Base-by-base conservation (phyloP, 768 basidiomycete genomes). In the Amanita exitialis region DNA sequence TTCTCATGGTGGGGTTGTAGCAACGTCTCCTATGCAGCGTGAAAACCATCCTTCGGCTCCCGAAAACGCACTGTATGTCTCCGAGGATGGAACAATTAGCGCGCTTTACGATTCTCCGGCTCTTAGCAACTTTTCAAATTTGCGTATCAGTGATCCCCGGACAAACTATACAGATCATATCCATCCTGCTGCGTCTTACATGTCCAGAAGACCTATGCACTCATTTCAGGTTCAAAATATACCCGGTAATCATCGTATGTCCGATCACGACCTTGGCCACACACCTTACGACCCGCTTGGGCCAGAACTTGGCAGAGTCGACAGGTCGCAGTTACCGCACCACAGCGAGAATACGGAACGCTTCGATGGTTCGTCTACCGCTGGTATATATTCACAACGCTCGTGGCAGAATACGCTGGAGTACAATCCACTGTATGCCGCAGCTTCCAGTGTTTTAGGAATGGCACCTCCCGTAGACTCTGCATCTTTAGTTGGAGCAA, bases 371-470 rank as follows among this genome's bases (percentile, higher is more conserved):
- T 41, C n/a, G n/a, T 28, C 16, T 32, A 6, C 13, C 21, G 2
- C 13, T 43, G 25, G 30, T 16, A 4, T 37, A 30, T 34, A 27
- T 30, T 13, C 48, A 30, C 38, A 50, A 25, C 49, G 49, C 3
- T 8, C 38, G n/a, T 63, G 63, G 64, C 61, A 60, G 39, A 20
- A 47, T 18, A 59, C 69, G 8, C 64, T 64, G 28, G 74, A 76
- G 48, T 80, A 78, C 56, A 78, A 82, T 60, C 69, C 74, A 34
- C 64, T 88, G 10, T 84, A 87, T 62, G 75, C 77, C 8, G 88
- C 87, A 12, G 89, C 89, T 7, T 87, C 88, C 7, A 79, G 85
- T 62, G 83, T 90, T 7, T 73, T 91, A 13, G 88, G 88, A 13
- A 82, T 87, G 78, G 80, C 76, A 0, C 84, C 79, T 16, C 83